A percentile compares a stretch with the other conserved stretches of the same genome.
Evolutionary conservation across 805 yeast species (phyloP).

Genomic region (Maudiozyma pseudohumilis): DNA sequence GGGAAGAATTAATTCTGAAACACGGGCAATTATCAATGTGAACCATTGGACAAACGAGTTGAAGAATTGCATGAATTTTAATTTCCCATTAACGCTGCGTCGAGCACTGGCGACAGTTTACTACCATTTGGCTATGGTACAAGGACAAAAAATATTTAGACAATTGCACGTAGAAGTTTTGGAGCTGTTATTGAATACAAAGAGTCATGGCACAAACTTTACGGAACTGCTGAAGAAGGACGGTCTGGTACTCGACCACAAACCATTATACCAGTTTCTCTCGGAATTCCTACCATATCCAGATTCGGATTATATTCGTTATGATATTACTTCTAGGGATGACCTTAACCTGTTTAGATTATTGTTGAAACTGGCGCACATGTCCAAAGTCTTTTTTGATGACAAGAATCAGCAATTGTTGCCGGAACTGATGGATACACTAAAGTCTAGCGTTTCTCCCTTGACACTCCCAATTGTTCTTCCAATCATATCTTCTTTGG

Average conservation of each 20-base stretch:
- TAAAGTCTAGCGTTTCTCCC: constrained; percentile 44
- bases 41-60: constrained; percentile 84
- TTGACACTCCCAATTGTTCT: constrained; percentile 43
- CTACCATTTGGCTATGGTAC: constrained; percentile 57
- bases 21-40: constrained; percentile 65
- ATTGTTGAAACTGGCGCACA: constrained; percentile 42
- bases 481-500: constrained; percentile 42
- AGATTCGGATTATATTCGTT: constrained; percentile 37
- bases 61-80: constrained; percentile 63
- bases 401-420: constrained; percentile 29
- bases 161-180: constrained; percentile 55
- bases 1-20: constrained; percentile 50
- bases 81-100: constrained; percentile 59
- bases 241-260: constrained; percentile 30
- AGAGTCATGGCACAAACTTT: constrained; percentile 27
- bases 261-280: constrained; percentile 25
- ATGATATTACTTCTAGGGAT: constrained; percentile 21
- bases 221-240: constrained; percentile 21
- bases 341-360: constrained; percentile 43
- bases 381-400: constrained; percentile 47
- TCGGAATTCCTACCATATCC: constrained; percentile 36
- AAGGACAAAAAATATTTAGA: constrained; percentile 59
- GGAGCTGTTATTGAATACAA: constrained; percentile 38
- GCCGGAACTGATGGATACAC: constrained; percentile 39
- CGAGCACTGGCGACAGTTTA: constrained; percentile 56